Evolutionary conservation across 768 basidiomycete species (phyloP).

Genomic region (Suillus weaverae): DNA sequence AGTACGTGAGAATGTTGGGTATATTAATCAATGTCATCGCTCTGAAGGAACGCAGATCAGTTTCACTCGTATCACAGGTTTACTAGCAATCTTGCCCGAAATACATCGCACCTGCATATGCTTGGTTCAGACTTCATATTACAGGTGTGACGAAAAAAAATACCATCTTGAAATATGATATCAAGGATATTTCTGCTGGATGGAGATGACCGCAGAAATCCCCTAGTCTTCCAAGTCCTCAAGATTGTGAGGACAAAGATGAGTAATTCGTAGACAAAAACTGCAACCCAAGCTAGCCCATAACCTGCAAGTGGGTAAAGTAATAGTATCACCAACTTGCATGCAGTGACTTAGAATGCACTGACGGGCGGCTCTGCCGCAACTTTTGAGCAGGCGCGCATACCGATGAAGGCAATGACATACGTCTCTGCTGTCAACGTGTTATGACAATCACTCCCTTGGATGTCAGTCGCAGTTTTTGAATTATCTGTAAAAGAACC

Average conservation of each 20-base stretch:
- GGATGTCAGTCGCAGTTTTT: slow-evolving; percentile 16
- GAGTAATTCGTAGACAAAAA: slow-evolving; percentile 51
- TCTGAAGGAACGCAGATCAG: background rate
- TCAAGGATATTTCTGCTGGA: slow-evolving; percentile 36
- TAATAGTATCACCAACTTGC: background rate
- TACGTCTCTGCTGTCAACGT: slow-evolving; percentile 6
- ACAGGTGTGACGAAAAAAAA: slow-evolving; percentile 14
- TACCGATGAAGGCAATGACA: background rate
- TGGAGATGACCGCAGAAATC: slow-evolving; percentile 22
- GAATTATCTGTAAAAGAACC: slow-evolving; percentile 41
- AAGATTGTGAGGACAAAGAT: slow-evolving; percentile 47
- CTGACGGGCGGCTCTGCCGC: background rate
- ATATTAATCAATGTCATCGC: background rate
- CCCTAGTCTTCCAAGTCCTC: slow-evolving; percentile 42
- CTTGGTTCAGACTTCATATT: background rate
- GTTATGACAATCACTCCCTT: slow-evolving; percentile 27
- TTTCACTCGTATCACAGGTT: background rate
- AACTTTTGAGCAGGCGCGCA: background rate
- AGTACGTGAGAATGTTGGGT: background rate
- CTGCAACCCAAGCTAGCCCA: slow-evolving; percentile 49
- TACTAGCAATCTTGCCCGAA: slow-evolving; percentile 47
- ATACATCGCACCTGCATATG: slow-evolving; percentile 51
- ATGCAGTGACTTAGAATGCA: background rate
- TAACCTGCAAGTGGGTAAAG: slow-evolving; percentile 19
- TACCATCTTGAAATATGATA: slow-evolving; percentile 53